Evolutionary conservation across 2,329 filamentous ascomycete species (phyloP).

Genomic region (Exophiala oligosperma): DNA sequence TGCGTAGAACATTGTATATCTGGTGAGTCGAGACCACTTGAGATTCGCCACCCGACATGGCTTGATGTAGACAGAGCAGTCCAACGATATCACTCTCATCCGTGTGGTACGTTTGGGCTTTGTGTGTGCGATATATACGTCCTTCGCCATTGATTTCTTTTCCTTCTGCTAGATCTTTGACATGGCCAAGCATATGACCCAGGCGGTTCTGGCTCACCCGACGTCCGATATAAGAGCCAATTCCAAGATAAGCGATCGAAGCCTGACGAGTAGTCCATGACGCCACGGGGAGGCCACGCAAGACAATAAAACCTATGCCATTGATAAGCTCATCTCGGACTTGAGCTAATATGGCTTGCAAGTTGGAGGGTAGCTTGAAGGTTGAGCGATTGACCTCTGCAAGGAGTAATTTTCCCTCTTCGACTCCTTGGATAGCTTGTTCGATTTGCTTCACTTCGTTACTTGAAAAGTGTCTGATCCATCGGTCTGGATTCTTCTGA

Average conservation of each 20-base stretch:
- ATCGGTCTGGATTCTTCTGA: constrained; percentile 61
- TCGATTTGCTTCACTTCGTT: constrained; percentile 70
- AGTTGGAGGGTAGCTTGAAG: constrained; percentile 58
- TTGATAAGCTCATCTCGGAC: constrained; percentile 70
- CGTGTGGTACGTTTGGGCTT: constrained; percentile 79
- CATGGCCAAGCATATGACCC: constrained; percentile 82
- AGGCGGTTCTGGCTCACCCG: constrained; percentile 82
- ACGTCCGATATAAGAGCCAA: constrained; percentile 81
- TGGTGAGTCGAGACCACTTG: constrained; percentile 78
- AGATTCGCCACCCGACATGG: constrained; percentile 78
- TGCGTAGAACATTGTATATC: constrained; percentile 77
- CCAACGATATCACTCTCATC: constrained; percentile 83
- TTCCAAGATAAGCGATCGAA: constrained; percentile 83
- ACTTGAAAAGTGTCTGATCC: constrained; percentile 68
- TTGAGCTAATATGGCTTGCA: constrained; percentile 54
- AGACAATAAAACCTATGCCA: constrained; percentile 84
- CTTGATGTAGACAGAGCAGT: constrained; percentile 74
- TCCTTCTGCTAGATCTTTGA: constrained; percentile 84
- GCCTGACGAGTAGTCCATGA: constrained; percentile 76
- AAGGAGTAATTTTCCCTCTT: constrained; percentile 63
- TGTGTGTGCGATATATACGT: constrained; percentile 85
- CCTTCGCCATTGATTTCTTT: constrained; percentile 77
- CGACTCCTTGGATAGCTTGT: constrained; percentile 66
- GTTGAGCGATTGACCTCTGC: constrained; percentile 69
- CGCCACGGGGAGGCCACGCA: constrained; percentile 77